Evolutionary conservation across 179 eudicot genomes (phyloP), one percentile per base, ranked within the genome.

Genomic region (Carnegiea gigantea): DNA sequence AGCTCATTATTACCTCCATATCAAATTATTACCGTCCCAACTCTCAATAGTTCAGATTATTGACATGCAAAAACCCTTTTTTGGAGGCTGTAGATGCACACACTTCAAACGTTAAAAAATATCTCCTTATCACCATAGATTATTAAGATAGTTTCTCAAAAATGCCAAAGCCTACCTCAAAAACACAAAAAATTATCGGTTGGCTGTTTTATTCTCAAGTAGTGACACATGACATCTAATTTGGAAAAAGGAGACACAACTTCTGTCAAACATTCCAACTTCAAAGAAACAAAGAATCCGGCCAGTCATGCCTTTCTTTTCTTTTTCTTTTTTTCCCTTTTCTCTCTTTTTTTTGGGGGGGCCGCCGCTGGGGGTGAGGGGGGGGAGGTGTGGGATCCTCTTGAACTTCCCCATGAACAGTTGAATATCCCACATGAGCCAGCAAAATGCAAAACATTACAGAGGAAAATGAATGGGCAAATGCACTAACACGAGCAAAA

Each of bases 391-490:
- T 15, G 5, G 18, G 60, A 57, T 14, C 49, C 28, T n/a, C 12
- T 62, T 62, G 14, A 43, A 73, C 26, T 72, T 18, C 23, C 13
- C 6, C 43, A 18, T 8, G n/a, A 43, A 12, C 51, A 73, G 49
- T 73, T 73, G 53, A 21, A 44, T 15, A 0, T 40, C 76, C 21
- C 53, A 40, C 53, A 73, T 20, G 53, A n/a, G 28, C 72, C 12
- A 40, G 33, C 28, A 13, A 60, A 80, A 73, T 54, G 33, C 28
- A 13, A 60, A 80, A 73, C 70, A 51, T 59, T 57, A 23, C 40
- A 5, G 9, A 36, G 33, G 40, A 5, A 78, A 6, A 21, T 12
- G 2, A 26, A 10, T 20, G 24, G 38, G 53, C 67, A 70, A 12
- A 70, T 49, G 48, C 51, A 79, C 17, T 40, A 70, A 51, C 60